Evolutionary conservation across 768 basidiomycete species (phyloP), one percentile per base, ranked within the genome.

Genomic region (Lentinula detonsa): DNA sequence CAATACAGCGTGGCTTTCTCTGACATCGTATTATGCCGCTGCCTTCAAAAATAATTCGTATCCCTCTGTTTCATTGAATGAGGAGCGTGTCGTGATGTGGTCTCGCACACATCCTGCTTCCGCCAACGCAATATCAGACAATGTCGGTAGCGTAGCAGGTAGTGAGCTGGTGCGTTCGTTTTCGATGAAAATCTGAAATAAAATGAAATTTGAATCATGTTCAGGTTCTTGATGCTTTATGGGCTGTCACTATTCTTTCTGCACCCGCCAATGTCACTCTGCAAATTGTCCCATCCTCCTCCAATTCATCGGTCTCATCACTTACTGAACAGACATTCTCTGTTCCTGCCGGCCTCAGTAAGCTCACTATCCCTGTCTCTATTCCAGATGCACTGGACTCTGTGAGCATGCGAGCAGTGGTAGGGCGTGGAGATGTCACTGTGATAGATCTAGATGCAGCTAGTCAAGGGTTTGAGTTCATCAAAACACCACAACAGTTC

Each of bases 21-120:
- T 90, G 64, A 87, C 86, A 16, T 72, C 74, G 9, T 88, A 90
- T 71, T 91, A 89, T 64, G 80, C 85, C 23, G 71, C 79, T 6
- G 87, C 85, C 1, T 93, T 86, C 74, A 91, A 91, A 75, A 87
- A 81, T 5, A 90, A 90, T 15, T 63, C 67, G 3, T 85, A 79
- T 65, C 87, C 90, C 10, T 28, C 71, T 9, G 76, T 90, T 54
- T 72, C 78, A 16, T 76, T 83, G 65, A 88, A 92, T 68, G 59
- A 52, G 34, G 59, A 60, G 40, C 73, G 81, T 61, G 75, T 91
- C 59, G 73, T 85, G 63, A 80, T 91, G 74, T 90, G 86, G 85
- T 79, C 85, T n/a, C 77, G 91, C 18, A 82, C 87, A 5, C 87
- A 87, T 65, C 78, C 87, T 11, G 76, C 77, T 23, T 65, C 73